Evolutionary conservation across 192 early-diverging fungal species (phyloP), one percentile per base, ranked within the genome.

Genomic region (Backusella circina): DNA sequence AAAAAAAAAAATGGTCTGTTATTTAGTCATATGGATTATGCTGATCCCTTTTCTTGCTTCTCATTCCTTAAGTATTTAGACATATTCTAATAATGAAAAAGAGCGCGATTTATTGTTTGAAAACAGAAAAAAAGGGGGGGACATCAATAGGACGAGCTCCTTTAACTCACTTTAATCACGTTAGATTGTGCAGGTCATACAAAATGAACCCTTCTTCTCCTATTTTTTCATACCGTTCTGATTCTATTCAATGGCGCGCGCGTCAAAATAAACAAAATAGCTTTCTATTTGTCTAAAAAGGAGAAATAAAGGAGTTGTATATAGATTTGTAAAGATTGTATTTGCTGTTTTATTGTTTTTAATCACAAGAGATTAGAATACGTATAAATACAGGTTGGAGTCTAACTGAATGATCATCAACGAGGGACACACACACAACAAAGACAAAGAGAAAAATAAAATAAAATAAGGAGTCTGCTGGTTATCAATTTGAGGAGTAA

Each of bases 61-160:
- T 18, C 44, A 47, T 47, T 47, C 44, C 44, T 47, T 47, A 47
- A n/a, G 5, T 47, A 18, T 47, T 47, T 47, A 47, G 44, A 47
- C 18, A 47, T 47, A 47, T 47, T 66, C 6, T 66, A n/a, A 66
- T 66, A 66, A 33, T 66, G 30, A 66, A 66, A 66, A 66, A 66
- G 65, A 66, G 65, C 65, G 65, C 65, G 31, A 66, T 36, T 32
- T 33, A 66, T 33, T 31, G 8, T 33, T 66, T 32, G 61, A 28
- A 28, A 64, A 64, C 21, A 64, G 28, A 64, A 64, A 64, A 64
- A 64, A 64, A 64, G 18, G 15, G 16, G 33, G 16, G 33, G 18
- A 66, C 33, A 65, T 66, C 33, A 66, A 31, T 33, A 64, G 4
- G 21, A 64, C 8, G 23, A 30, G 61, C 23, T 64, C 23, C 21